Percentiles rank a stretch among this genome's conserved stretches.
Evolutionary conservation across 2,329 filamentous ascomycete genomes (phyloP).

Genomic region (Hypoxylon sp.): DNA sequence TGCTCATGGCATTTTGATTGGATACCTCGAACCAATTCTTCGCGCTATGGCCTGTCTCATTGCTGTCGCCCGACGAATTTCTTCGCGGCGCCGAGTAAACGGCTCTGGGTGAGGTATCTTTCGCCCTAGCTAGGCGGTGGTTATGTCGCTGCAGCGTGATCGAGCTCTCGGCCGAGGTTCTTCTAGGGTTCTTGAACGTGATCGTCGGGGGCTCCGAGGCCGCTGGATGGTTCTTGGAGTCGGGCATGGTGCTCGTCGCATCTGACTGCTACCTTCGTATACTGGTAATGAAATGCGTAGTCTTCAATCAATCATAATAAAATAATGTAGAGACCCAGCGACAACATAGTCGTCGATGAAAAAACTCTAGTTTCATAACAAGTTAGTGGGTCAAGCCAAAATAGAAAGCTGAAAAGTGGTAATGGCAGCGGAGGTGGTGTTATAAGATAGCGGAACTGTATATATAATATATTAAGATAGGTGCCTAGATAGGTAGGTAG

Average conservation of each 20-base stretch:
- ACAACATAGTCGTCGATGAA: slow-evolving; percentile 18
- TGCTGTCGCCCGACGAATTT: slow-evolving; percentile 60
- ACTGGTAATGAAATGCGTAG: slow-evolving; percentile 9
- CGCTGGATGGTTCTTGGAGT: slow-evolving; percentile 38
- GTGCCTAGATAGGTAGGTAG: neutral
- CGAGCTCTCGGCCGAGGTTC: slow-evolving; percentile 56
- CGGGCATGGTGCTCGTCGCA: slow-evolving; percentile 39
- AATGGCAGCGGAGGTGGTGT: too few relatives aligned
- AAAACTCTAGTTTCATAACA: slow-evolving; percentile 9
- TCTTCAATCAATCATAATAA: slow-evolving; percentile 24
- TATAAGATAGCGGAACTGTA: slow-evolving; percentile 3
- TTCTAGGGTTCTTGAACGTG: slow-evolving; percentile 47
- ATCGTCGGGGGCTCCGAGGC: slow-evolving; percentile 38
- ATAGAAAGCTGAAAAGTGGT: neutral
- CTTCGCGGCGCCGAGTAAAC: slow-evolving; percentile 40
- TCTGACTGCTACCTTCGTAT: slow-evolving; percentile 31
- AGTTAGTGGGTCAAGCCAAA: slow-evolving; percentile 21
- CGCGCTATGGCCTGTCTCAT: slow-evolving; percentile 58
- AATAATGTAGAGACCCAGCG: slow-evolving; percentile 1
- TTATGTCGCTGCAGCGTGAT: slow-evolving; percentile 59
- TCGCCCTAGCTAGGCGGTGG: slow-evolving; percentile 53
- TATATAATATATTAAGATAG: too few relatives aligned
- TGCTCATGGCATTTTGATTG: slow-evolving; percentile 58
- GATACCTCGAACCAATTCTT: slow-evolving; percentile 64
- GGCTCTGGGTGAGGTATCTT: slow-evolving; percentile 49